Evolutionary conservation across 306 rosid species (phyloP).

Genomic region (Castanea mollissima): DNA sequence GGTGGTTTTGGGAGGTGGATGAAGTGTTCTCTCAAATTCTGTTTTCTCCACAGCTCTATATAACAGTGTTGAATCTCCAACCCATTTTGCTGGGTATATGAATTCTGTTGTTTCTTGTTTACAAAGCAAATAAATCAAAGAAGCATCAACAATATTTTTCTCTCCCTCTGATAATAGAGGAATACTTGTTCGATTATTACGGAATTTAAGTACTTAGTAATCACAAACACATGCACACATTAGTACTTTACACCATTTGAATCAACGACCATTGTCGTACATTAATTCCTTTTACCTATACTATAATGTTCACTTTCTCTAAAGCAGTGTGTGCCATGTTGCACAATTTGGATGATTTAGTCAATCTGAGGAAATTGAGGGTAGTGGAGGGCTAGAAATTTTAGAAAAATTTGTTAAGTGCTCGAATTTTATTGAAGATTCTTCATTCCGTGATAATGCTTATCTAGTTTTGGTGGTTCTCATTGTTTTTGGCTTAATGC

Average conservation of each 20-base stretch:
- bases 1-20: slow-evolving; percentile 60
- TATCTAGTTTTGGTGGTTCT: slow-evolving; percentile 25
- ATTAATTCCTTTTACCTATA: too few relatives aligned
- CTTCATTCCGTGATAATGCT: slow-evolving; percentile 6
- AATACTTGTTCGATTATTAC: too few relatives aligned
- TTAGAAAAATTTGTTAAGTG: background rate
- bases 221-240: too few relatives aligned
- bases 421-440: background rate
- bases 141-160: background rate
- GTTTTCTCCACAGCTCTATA: slow-evolving; percentile 68
- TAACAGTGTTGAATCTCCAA: slow-evolving; percentile 77
- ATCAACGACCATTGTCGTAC: too few relatives aligned
- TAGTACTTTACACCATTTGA: too few relatives aligned
- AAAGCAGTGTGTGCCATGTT: background rate
- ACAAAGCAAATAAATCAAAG: background rate
- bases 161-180: too few relatives aligned
- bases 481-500: background rate
- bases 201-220: too few relatives aligned
- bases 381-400: background rate
- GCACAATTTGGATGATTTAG: background rate
- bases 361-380: background rate
- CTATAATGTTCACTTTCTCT: too few relatives aligned
- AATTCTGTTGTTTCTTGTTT: slow-evolving; percentile 44
- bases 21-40: slow-evolving; percentile 68
- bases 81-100: slow-evolving; percentile 85